A percentile compares a stretch with the other conserved stretches of the same genome.
Conservation (phyloP, 768 basidiomycete species). For the Kwoniella mangroviensis region DNA sequence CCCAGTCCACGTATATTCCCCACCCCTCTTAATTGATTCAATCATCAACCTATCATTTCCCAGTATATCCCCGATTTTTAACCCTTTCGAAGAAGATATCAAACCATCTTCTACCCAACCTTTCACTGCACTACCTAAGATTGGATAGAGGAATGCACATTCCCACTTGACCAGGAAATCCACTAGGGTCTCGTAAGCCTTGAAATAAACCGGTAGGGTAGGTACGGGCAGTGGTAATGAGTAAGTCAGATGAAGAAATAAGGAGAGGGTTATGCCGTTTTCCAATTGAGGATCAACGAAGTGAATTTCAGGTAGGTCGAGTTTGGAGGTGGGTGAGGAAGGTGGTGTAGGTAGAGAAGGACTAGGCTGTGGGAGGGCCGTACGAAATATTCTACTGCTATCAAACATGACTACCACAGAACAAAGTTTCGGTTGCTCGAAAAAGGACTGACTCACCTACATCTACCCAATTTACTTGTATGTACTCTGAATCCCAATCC, state of each 20-base stretch:
- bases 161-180: constrained; percentile 18
- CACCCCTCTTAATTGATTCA: constrained; percentile 4
- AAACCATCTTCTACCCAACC: constrained; percentile 14
- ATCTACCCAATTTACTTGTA: background rate
- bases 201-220: background rate
- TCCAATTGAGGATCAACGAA: constrained; percentile 16
- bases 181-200: constrained; percentile 13
- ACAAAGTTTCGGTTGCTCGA: background rate
- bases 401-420: background rate
- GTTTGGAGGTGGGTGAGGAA: background rate
- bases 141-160: background rate
- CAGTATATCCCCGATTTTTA: constrained; percentile 17
- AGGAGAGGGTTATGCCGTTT: constrained; percentile 11
- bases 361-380: background rate
- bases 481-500: constrained; percentile 16
- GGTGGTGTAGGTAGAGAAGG: constrained; percentile 1
- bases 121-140: background rate
- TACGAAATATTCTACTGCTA: background rate
- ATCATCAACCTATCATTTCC: background rate
- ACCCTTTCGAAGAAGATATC: constrained; percentile 13
- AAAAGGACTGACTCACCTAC: constrained; percentile 27
- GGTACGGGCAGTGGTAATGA: constrained; percentile 7
- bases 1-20: constrained; percentile 23
- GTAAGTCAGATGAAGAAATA: constrained; percentile 19
- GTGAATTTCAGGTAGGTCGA: constrained; percentile 8